Evolutionary conservation across 2,329 filamentous ascomycete genomes (phyloP), one percentile per base, ranked within the genome.

Genomic region (Phaeosphaeria sp.): DNA sequence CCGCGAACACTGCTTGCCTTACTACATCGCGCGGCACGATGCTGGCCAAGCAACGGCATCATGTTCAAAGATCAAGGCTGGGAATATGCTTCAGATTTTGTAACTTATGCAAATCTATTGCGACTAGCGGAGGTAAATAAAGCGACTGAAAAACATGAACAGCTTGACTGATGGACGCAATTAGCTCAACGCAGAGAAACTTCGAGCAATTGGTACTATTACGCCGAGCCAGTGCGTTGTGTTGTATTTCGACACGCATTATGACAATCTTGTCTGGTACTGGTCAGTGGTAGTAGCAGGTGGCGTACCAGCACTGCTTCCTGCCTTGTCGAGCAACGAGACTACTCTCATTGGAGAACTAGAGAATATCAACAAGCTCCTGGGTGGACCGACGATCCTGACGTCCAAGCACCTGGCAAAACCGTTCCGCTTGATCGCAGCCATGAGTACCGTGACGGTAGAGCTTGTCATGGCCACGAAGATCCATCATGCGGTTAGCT

Each of bases 261-360:
- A 47, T 15, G 55, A 60, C 20, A 59, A 52, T 33, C 47, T 55
- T 3, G 40, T 63, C 17, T 63, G 57, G 60, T 63, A 54, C 44
- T 63, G 60, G 60, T 53, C 57, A 1, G 25, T 47, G 21, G 36
- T 61, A 2, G 33, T 45, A 13, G 60, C 60, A 15, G 53, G 52
- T 2, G 57, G 55, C 9, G 25, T 61, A n/a, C 60, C 60, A 33
- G 57, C 49, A n/a, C 22, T 55, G 8, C 56, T 55, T 2, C 53
- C 57, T 40, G 45, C 60, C 4, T 44, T 58, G 18, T 63, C 51
- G 48, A 59, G 46, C 27, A 61, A 49, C 25, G 56, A 50, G 20
- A 39, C 18, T 39, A 61, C 39, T 17, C 49, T 51, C 20, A 53
- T 25, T 21, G 45, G 43, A n/a, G 51, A 53, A 20, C 40, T 58